A percentile compares a stretch with the other conserved stretches of the same genome.
These are phyloP conservation scores for Clarireedia hainanense DNA, from an alignment of 2,329 filamentous ascomycete genomes.

Conservation along the genomic window DNA sequence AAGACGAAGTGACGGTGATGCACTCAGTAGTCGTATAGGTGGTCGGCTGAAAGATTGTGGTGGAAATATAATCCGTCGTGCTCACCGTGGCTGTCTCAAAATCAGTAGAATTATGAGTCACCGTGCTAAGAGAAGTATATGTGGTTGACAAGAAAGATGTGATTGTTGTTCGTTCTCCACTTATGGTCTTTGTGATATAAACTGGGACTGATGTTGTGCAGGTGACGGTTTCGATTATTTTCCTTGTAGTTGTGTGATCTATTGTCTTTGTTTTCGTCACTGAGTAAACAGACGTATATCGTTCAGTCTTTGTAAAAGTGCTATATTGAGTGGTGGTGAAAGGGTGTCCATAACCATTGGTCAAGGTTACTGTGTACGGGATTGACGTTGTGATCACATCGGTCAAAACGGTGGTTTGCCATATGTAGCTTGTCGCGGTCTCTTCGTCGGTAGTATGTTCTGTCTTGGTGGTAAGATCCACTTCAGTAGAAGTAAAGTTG, in stretches of 20 bases:
- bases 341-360: constrained; percentile 15
- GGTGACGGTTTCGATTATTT: not conserved
- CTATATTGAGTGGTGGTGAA: constrained; percentile 15
- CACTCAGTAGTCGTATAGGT: not conserved
- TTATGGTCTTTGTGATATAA: not conserved
- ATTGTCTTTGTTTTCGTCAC: not conserved
- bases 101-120: not conserved
- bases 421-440: constrained; percentile 3
- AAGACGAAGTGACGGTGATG: not conserved
- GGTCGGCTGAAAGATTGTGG: not conserved
- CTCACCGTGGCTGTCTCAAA: not conserved
- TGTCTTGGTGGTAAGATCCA: constrained; percentile 3
- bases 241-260: not conserved
- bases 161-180: constrained; percentile 1
- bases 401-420: constrained; percentile 9
- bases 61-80: constrained; percentile 3
- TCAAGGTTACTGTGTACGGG: constrained; percentile 15
- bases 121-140: constrained; percentile 2
- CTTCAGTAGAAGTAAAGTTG: constrained; percentile 4
- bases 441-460: constrained; percentile 5
- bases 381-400: constrained; percentile 13
- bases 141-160: constrained; percentile 10
- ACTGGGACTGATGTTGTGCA: not conserved
- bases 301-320: constrained; percentile 14
- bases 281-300: constrained; percentile 8